Evolutionary conservation across 306 rosid species (phyloP), one percentile per base, ranked within the genome.

Genomic region (Lotus japonicus): DNA sequence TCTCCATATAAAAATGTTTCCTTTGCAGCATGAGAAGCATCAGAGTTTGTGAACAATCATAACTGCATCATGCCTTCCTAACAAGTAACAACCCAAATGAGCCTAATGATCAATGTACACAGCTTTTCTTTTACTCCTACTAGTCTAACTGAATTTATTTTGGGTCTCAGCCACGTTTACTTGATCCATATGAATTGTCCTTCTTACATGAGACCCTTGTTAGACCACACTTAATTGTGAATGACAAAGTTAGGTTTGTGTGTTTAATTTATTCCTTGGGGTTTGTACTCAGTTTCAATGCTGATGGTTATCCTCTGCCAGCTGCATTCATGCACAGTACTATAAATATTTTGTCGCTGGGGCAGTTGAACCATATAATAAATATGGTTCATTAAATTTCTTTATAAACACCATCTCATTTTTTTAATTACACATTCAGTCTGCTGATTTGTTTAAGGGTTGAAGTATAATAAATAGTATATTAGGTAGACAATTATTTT

Each of bases 221-320:
- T 0, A 19, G 31, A 52, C 35, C 63, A 44, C 31, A 15, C 57
- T 50, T 31, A 46, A 58, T 46, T 39, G 42, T 31, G 68, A 48
- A 15, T 21, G 59, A 58, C 9, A 45, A 41, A 31, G 82, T 72
- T 64, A 17, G 65, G 70, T 62, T 56, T 58, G 45, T 45, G 33
- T 21, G 33, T 65, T 70, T 57, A 70, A 70, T 70, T 54, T 45
- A 36, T 70, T 62, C 26, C 28, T 53, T 52, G 68, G 68, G 61
- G 5, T 36, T 48, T 48, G 52, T 52, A 46, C 51, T 16, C 9
- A 5, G 57, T 16, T 58, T 79, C 17, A 44, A 67, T 60, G 67
- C 45, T 19, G 35, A 11, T 51, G 33, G 21, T 38, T 38, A 15
- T 45, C 46, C 15, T 42, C 16, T 43, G 64, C 9, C 41, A 42